Base-by-base conservation (phyloP, 805 yeast genomes). In the Spathaspora boniae region DNA sequence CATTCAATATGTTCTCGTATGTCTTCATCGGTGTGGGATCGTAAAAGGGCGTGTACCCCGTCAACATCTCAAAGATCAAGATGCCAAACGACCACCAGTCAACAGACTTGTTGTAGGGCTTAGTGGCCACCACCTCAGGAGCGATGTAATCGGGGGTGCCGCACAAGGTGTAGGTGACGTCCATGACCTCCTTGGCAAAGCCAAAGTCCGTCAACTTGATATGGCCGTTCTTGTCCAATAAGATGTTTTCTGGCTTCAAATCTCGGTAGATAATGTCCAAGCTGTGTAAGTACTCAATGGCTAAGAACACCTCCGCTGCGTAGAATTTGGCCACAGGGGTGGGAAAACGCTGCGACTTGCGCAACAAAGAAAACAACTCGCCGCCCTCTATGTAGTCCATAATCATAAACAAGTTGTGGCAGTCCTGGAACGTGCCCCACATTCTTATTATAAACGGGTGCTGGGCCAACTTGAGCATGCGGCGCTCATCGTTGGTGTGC, bases 361-460 rank as follows among this genome's bases (percentile, higher is more conserved):
- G 56, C 44, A 76, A 62, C 29, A 76, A 53, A 3, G 78, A 70
- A 45, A 76, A 76, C 34, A 76, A 61, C 54, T 76, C 82, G 17
- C 82, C 82, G 16, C 82, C 82, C 53, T 76, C 82, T 47, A 76
- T 75, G 54, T 75, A 76, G 50, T 76, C 82, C 82, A 76, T 76
- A 24, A 76, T 73, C 81, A 76, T 75, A 43, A 76, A 76, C 38
- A 76, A 56, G 45, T 74, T 74, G 45, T 65, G 67, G 25, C 75
- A 62, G 47, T 76, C 82, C 51, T 76, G 81, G 48, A 71, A 76
- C 5, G 81, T 76, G n/a, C 82, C 82, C 82, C 82, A 76, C 80
- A 76, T 75, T 38, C 81, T 53, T 42, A 74, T 76, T 44, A 76
- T 61, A 43, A 76, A 76, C 5, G 82, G 82, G 47, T 76, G 82